Evolutionary conservation across 2,329 filamentous ascomycete species (phyloP), one percentile per base, ranked within the genome.

Genomic region (Fusarium papillatum): DNA sequence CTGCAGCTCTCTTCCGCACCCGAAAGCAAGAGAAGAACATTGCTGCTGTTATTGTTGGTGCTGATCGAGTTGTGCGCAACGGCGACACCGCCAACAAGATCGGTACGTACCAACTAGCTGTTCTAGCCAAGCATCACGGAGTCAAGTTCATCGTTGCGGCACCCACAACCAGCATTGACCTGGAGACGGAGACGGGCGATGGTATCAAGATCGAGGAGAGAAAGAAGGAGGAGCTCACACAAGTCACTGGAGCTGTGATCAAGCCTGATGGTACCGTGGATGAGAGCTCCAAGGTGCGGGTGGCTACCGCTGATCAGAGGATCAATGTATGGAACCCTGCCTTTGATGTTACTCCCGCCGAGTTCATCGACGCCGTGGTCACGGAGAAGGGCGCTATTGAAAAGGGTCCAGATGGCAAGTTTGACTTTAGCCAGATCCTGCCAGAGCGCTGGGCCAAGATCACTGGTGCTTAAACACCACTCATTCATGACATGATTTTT

Each of bases 51-150:
- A 93, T 99, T 36, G 97, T 99, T 0, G 97, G 97, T 34, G 97
- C 97, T 4, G 97, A 99, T 83, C 92, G 97, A 68, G 97, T 99
- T 17, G 97, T 96, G 38, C 94, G 95, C 63, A 99, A 99, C 80
- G 97, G 97, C 36, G 97, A 99, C 85, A 98, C 97, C 1, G 97
- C 97, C 68, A 99, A 99, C 87, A 99, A 99, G 87, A 97, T 99
- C 73, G 97, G 97, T 64, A 99, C 97, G 1, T 98, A 99, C 83
- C 90, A 93, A 66, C 90, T 99, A 6, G 95, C 97, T 5, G 95
- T 98, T n/a, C 89, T 98, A 36, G 97, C 97, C 26, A 93, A 90
- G 76, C 88, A 96, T 80, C 97, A 99, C 80, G 94, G 95, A 22
- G 90, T 98, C 80, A 98, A 96, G 84, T 99, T 99, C 82, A 90